These are phyloP conservation scores for Sporodiniella umbellata DNA, from an alignment of 371 early-diverging fungal species.

Conservation along the genomic window DNA sequence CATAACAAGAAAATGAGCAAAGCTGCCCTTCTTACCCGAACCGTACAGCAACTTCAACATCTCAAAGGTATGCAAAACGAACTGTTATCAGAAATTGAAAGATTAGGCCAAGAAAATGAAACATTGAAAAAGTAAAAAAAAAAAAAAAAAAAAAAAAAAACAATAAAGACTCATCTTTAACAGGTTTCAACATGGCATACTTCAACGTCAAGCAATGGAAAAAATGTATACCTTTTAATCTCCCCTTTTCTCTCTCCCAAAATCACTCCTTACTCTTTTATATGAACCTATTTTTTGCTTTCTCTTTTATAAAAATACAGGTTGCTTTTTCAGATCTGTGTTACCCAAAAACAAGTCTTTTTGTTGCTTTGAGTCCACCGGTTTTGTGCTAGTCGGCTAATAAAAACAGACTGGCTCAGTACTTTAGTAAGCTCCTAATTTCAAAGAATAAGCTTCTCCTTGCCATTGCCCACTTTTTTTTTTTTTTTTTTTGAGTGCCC, in stretches of 20 bases:
- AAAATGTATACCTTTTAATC: conserved; percentile 44
- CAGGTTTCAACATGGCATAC: conserved; percentile 48
- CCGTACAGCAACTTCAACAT: conserved; percentile 51
- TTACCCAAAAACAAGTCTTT: no score
- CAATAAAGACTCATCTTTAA: neutral
- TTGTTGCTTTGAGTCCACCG: no score
- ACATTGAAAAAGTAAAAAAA: conserved; percentile 42
- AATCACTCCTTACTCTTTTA: no score
- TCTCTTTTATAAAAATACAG: neutral
- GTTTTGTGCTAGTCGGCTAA: no score
- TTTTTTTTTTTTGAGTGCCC: no score
- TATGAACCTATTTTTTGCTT: neutral
- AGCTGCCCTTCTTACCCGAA: conserved; percentile 51
- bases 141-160: neutral
- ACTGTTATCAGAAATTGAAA: conserved; percentile 47
- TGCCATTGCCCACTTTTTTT: no score
- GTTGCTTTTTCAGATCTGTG: no score
- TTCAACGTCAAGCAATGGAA: conserved; percentile 52
- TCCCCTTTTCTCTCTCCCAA: conserved; percentile 7
- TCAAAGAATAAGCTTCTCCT: no score
- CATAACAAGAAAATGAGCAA: conserved; percentile 58
- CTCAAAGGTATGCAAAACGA: conserved; percentile 43
- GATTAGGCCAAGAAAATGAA: conserved; percentile 47
- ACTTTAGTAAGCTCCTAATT: no score
- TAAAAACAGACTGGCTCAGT: no score